Conservation (phyloP, 805 yeast species). For the Yarrowia keelungensis region DNA sequence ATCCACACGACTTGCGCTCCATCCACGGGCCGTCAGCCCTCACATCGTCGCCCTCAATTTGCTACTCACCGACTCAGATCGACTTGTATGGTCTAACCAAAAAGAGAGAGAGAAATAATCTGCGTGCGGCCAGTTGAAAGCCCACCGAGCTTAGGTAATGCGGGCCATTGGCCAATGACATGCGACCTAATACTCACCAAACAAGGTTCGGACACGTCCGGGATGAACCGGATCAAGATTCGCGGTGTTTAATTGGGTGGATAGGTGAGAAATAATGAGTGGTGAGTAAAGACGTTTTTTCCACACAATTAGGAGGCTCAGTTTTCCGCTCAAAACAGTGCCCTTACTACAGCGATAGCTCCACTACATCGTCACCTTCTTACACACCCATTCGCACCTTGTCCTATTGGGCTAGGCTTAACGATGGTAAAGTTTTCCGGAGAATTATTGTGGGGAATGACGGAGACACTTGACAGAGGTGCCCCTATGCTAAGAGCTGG, state of each 20-base stretch:
- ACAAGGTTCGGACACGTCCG: constrained; percentile 37
- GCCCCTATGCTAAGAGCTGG: constrained; percentile 41
- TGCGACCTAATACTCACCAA: constrained; percentile 34
- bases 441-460: constrained; percentile 36
- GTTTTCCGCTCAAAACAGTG: constrained; percentile 3
- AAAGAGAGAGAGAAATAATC: constrained; percentile 37
- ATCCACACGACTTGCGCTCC: no score
- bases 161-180: constrained; percentile 38
- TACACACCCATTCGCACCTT: constrained; percentile 2
- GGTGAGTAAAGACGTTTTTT: no score
- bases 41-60: not conserved
- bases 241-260: constrained; percentile 21
- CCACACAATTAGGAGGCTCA: not conserved
- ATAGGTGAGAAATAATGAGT: not conserved
- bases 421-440: constrained; percentile 20
- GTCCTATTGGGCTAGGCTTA: constrained; percentile 35
- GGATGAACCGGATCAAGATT: constrained; percentile 37
- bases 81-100: constrained; percentile 39
- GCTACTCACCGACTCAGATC: constrained; percentile 39
- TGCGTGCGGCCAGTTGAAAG: constrained; percentile 37
- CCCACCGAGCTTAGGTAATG: constrained; percentile 38
- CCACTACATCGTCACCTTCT: no score
- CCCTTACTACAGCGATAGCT: not conserved
- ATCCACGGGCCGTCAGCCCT: no score
- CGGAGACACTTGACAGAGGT: constrained; percentile 41